These are phyloP conservation scores for Lipomyces yamanashiensis DNA, from an alignment of 805 yeast species.

Conservation along the genomic window DNA sequence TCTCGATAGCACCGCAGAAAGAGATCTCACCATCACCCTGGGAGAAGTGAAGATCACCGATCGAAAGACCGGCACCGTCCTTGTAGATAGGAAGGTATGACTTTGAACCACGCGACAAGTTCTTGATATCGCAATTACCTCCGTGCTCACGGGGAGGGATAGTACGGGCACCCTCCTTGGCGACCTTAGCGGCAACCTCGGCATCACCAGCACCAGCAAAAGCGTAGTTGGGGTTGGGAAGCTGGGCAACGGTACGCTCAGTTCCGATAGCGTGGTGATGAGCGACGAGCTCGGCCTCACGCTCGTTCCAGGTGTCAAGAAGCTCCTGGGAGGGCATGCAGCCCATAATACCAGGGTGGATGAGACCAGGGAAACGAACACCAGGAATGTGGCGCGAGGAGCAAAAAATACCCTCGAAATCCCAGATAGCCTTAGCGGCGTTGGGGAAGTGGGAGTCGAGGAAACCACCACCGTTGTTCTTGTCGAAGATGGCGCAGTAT, in stretches of 20 bases:
- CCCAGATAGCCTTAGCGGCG: conserved; percentile 58
- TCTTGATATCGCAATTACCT: conserved; percentile 59
- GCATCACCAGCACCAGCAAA: conserved; percentile 48
- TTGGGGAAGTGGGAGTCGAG: conserved; percentile 55
- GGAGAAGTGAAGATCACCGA: conserved; percentile 58
- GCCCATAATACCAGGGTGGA: conserved; percentile 59
- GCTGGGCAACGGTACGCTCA: conserved; percentile 50
- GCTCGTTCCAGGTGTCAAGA: conserved; percentile 52
- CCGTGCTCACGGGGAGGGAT: conserved; percentile 56
- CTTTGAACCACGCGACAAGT: conserved; percentile 55
- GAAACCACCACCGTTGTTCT: conserved; percentile 57
- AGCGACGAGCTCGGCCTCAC: conserved; percentile 49
- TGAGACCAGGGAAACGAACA: conserved; percentile 55
- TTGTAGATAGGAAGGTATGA: conserved; percentile 55
- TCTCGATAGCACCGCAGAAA: conserved; percentile 60
- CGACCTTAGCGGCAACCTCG: conserved; percentile 44
- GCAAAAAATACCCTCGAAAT: conserved; percentile 57
- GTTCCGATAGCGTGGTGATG: conserved; percentile 34
- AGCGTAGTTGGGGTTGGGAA: conserved; percentile 48
- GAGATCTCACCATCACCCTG: conserved; percentile 61
- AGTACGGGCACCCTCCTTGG: conserved; percentile 54
- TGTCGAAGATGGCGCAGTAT: conserved; percentile 55
- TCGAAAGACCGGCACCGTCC: conserved; percentile 54
- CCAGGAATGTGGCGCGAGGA: conserved; percentile 57
- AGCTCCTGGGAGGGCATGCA: conserved; percentile 54